Conservation (phyloP, 2,329 filamentous ascomycete species). For the Thielaviopsis populi region DNA sequence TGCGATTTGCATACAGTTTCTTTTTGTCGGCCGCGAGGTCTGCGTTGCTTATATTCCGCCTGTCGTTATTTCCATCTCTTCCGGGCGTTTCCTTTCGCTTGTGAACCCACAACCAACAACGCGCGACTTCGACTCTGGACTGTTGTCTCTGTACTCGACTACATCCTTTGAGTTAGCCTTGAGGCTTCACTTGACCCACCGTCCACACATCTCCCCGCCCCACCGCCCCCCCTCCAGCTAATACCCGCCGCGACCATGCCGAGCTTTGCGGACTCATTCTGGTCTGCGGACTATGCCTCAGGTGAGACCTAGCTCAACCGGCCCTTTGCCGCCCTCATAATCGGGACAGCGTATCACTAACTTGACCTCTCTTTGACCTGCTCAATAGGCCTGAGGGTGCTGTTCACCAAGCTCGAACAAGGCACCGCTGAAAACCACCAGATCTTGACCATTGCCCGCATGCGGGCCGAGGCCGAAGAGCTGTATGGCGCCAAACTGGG, state of each 20-base stretch:
- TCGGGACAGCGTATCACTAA: neutral
- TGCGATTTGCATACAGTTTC: neutral
- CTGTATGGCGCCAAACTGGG: constrained; percentile 65
- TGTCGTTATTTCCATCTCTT: neutral
- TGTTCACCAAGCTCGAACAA: constrained; percentile 94
- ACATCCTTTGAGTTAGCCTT: constrained; percentile 1
- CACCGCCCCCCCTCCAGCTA: neutral
- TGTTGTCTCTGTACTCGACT: neutral
- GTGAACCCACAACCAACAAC: neutral
- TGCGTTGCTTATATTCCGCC: neutral
- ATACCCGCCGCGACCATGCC: constrained; percentile 45
- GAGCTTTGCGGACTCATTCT: constrained; percentile 90
- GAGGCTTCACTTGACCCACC: neutral
- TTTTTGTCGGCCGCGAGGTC: neutral
- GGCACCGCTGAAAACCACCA: constrained; percentile 92
- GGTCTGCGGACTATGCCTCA: constrained; percentile 94
- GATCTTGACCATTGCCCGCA: constrained; percentile 73
- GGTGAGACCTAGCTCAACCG: constrained; percentile 36
- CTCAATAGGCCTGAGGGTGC: constrained; percentile 59
- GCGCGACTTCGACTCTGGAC: neutral
- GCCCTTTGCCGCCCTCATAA: neutral
- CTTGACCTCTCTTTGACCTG: neutral
- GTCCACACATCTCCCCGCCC: neutral
- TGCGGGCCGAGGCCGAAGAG: constrained; percentile 94
- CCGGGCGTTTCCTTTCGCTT: neutral